These are phyloP conservation scores for Trichomonascaceae sp. DNA, from an alignment of 1,139 yeast genomes.

Conservation along the genomic window DNA sequence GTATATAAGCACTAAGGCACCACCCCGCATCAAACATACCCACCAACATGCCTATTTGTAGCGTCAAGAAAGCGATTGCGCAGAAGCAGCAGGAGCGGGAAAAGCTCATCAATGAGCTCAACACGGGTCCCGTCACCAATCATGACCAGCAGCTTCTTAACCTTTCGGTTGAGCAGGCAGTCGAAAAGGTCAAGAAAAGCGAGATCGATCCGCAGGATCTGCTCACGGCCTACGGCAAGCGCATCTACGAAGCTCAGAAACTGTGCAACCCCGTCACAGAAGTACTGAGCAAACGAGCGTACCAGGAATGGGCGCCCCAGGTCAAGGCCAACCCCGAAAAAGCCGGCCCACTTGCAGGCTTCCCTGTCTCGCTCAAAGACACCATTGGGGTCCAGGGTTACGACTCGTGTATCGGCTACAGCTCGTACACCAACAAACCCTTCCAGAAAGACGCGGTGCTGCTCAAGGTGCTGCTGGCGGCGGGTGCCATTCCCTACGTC, in stretches of 20 bases:
- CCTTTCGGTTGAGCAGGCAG: slow-evolving; percentile 19
- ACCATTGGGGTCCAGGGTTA: slow-evolving; percentile 37
- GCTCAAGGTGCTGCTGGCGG: slow-evolving; percentile 27
- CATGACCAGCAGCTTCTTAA: slow-evolving; percentile 20
- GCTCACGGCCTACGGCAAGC: slow-evolving; percentile 28
- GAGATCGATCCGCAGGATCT: slow-evolving; percentile 22
- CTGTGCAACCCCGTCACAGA: slow-evolving; percentile 28
- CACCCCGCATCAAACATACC: too few species aligned
- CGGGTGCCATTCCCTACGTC: slow-evolving; percentile 36
- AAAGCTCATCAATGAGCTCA: slow-evolving; percentile 23
- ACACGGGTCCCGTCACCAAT: slow-evolving; percentile 22
- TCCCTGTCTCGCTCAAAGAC: slow-evolving; percentile 51
- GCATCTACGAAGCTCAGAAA: slow-evolving; percentile 25
- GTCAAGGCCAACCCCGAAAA: slow-evolving; percentile 11
- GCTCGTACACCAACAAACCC: slow-evolving; percentile 29
- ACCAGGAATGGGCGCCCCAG: slow-evolving; percentile 21
- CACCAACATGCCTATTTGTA: too few species aligned
- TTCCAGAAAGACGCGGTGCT: slow-evolving; percentile 24
- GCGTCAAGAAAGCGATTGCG: too few species aligned
- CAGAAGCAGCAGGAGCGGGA: slow-evolving; percentile 25
- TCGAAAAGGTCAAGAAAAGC: slow-evolving; percentile 21
- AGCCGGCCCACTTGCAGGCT: slow-evolving; percentile 51
- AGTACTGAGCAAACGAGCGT: slow-evolving; percentile 23
- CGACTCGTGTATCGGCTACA: slow-evolving; percentile 39
- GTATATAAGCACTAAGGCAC: too few species aligned